Base-by-base conservation (phyloP, 352 stramenopile species). In the Phytopythium litorale region DNA sequence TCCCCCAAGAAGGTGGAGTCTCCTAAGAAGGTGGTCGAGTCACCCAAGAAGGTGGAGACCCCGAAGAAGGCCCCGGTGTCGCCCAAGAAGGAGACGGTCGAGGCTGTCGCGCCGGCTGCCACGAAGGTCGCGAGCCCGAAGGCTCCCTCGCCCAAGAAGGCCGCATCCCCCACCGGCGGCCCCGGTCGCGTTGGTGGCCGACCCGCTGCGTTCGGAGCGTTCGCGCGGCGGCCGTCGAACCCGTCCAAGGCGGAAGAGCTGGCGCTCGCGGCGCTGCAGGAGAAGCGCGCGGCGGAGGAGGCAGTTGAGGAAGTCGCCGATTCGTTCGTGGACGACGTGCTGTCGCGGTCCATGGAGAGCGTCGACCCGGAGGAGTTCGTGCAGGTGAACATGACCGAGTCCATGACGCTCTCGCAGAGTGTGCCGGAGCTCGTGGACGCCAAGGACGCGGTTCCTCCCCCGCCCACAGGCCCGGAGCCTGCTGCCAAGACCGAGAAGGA, bases 281-380 rank as follows among this genome's bases (percentile, higher is more conserved):
- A 81, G 25, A 67, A 82, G 28, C 67, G 75, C 37, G 53, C 71
- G 11, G 46, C 71, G 19, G 33, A 65, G 6, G 61, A 83, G 56
- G 70, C 67, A 7, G 57, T 69, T 8, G 56, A 65, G 19, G 77
- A 87, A 55, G 70, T 72, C 51, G 77, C 71, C 18, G 69, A 50
- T 56, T 65, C 53, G 21, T 81, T 88, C 60, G 64, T 84, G 3
- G 69, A 74, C 13, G 68, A 83, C 7, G 56, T 82, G 9, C 62
- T 91, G 38, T 64, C 73, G 25, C 67, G 79, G 48, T 83, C 79
- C 16, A 62, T 87, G 51, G 70, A 70, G 53, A 87, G 32, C 59
- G 60, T 75, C 48, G 76, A 87, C 40, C 78, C 79, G 43, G 81
- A 91, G 13, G 79, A 87, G 53, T 91, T 86, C 56, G 79, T 91